These are phyloP conservation scores for Tuctoria greenei DNA, from an alignment of 176 grass and related monocot genomes.

Conservation along the genomic window DNA sequence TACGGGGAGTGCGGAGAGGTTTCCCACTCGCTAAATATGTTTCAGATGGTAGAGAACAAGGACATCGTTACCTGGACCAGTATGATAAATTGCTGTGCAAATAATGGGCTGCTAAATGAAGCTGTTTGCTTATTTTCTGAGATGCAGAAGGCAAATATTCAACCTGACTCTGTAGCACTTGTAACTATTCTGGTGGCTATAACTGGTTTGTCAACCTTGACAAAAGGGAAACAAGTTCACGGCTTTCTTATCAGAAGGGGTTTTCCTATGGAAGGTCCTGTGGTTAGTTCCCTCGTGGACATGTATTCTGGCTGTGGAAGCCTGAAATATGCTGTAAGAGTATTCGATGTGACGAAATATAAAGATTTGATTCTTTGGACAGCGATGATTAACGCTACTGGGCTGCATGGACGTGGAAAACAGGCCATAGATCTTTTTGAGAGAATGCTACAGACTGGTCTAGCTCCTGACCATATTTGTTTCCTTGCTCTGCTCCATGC, in stretches of 20 bases:
- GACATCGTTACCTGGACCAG: conserved; percentile 88
- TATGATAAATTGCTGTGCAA: conserved; percentile 66
- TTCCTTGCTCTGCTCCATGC: conserved; percentile 79
- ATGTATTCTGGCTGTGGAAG: conserved; percentile 89
- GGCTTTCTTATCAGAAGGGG: conserved; percentile 68
- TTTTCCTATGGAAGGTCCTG: conserved; percentile 43
- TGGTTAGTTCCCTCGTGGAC: conserved; percentile 65
- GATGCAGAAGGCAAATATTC: conserved; percentile 52
- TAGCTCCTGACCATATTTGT: conserved; percentile 71
- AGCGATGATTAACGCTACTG: conserved; percentile 68
- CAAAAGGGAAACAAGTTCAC: conserved; percentile 88
- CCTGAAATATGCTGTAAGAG: conserved; percentile 46
- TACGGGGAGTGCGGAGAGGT: conserved; percentile 66
- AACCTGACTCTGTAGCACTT: conserved; percentile 72
- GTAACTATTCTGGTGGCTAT: conserved; percentile 58
- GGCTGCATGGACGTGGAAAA: conserved; percentile 77
- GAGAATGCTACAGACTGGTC: conserved; percentile 51
- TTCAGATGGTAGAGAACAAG: conserved; percentile 56
- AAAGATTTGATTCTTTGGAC: conserved; percentile 83
- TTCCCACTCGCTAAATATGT: conserved; percentile 44
- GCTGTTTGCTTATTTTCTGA: conserved; percentile 63
- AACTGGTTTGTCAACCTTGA: conserved; percentile 56
- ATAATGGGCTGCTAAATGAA: conserved; percentile 51
- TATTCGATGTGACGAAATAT: conserved; percentile 42
- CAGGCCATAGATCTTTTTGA: conserved; percentile 63